phyloP scores from a whole-genome alignment of 257 asterid genomes.

The Salvia splendens region DNA sequence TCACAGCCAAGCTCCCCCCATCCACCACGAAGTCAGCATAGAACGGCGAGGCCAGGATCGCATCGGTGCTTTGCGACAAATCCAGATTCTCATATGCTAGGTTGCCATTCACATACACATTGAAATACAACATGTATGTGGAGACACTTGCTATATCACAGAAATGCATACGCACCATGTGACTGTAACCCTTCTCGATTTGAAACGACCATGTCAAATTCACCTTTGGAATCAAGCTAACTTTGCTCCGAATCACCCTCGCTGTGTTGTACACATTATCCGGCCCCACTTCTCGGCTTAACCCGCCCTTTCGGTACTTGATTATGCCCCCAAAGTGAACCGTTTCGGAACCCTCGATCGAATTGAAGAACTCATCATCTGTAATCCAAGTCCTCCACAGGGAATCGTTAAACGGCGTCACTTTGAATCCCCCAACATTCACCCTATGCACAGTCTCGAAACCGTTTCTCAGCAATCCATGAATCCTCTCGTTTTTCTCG shows the following conservation, averaged over 20 bases:
- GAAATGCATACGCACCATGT: constrained; percentile 83
- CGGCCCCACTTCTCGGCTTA: constrained; percentile 86
- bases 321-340: constrained; percentile 66
- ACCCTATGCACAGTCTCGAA: constrained; percentile 79
- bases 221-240: constrained; percentile 39
- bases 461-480: constrained; percentile 63
- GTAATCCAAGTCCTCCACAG: constrained; percentile 89
- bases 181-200: constrained; percentile 56
- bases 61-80: constrained; percentile 49
- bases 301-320: constrained; percentile 68
- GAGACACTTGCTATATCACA: constrained; percentile 88
- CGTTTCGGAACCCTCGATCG: constrained; percentile 37
- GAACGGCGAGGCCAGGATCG: constrained; percentile 78
- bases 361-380: constrained; percentile 56
- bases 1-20: constrained; percentile 44
- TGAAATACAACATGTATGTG: constrained; percentile 59
- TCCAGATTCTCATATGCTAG: constrained; percentile 81
- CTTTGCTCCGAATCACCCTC: constrained; percentile 61
- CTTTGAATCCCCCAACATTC: constrained; percentile 85
- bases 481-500: constrained; percentile 50
- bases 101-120: constrained; percentile 72
- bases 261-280: constrained; percentile 87
- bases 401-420: constrained; percentile 94
- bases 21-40: constrained; percentile 82
- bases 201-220: constrained; percentile 73